phyloP scores from a whole-genome alignment of 352 stramenopile species.

The Aphanomyces stellatus region DNA sequence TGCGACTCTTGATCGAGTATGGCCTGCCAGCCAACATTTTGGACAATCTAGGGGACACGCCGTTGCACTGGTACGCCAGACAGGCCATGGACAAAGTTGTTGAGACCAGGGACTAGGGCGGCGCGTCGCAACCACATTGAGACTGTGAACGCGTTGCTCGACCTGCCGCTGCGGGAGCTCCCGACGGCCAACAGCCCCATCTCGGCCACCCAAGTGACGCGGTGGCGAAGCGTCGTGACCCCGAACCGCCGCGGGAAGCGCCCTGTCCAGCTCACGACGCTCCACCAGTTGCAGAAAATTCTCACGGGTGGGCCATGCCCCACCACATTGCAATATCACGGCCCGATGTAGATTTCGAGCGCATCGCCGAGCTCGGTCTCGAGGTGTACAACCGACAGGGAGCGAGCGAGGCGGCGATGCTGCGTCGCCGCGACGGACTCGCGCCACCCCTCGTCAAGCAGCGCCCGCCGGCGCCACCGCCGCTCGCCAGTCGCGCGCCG shows the following conservation, averaged over 20 bases:
- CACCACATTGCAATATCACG: not conserved
- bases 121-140: conserved; percentile 49
- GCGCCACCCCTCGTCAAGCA: not conserved
- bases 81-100: not conserved
- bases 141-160: conserved; percentile 40
- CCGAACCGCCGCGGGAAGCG: conserved; percentile 1
- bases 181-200: not conserved
- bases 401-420: not conserved
- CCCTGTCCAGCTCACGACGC: conserved; percentile 3
- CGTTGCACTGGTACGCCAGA: conserved; percentile 47
- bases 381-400: not conserved
- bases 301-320: not conserved
- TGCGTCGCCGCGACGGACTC: not conserved
- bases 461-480: not conserved
- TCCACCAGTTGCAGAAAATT: not conserved
- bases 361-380: not conserved
- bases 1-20: conserved; percentile 32
- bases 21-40: conserved; percentile 34
- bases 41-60: conserved; percentile 47
- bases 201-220: not conserved
- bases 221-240: not conserved
- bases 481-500: not conserved
- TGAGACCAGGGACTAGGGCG: conserved; percentile 29
- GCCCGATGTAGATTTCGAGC: not conserved
- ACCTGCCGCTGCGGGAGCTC: not conserved